Percentiles rank a stretch among this genome's conserved stretches.
These are phyloP conservation scores for Cordyceps cateniannulata DNA, from an alignment of 2,329 filamentous ascomycete species.

Conservation along the genomic window DNA sequence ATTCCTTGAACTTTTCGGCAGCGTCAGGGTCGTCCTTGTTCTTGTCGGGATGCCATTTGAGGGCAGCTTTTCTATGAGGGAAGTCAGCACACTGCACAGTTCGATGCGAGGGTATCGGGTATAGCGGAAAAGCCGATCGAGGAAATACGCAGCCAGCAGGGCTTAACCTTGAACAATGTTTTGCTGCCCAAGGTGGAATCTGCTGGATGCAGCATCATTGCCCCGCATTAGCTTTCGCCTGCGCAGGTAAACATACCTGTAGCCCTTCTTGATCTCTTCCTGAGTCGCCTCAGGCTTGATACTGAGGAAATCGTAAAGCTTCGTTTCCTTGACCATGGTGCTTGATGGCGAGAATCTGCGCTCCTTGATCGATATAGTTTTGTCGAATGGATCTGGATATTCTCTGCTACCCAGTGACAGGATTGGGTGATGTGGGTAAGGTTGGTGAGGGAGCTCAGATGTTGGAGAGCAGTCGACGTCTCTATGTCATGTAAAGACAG, in stretches of 20 bases:
- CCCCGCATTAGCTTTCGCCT: not conserved
- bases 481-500: not conserved
- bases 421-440: not conserved
- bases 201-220: not conserved
- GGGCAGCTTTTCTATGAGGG: slow-evolving; percentile 65
- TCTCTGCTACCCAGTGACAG: not conserved
- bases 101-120: not conserved
- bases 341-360: slow-evolving; percentile 14
- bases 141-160: not conserved
- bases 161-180: not conserved
- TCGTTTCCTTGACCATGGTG: slow-evolving; percentile 88
- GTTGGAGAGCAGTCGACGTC: not conserved
- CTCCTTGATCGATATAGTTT: not conserved
- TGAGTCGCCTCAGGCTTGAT: slow-evolving; percentile 75
- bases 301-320: slow-evolving; percentile 82
- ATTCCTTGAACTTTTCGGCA: slow-evolving; percentile 94
- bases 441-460: not conserved
- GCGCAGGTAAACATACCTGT: slow-evolving; percentile 54
- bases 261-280: slow-evolving; percentile 96
- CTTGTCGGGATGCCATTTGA: slow-evolving; percentile 96
- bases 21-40: slow-evolving; percentile 87
- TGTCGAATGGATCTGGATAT: not conserved
- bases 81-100: slow-evolving; percentile 9
- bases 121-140: not conserved
- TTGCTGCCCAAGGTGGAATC: not conserved